phyloP scores from a whole-genome alignment of 768 basidiomycete species.

The Podaxis sp. region DNA sequence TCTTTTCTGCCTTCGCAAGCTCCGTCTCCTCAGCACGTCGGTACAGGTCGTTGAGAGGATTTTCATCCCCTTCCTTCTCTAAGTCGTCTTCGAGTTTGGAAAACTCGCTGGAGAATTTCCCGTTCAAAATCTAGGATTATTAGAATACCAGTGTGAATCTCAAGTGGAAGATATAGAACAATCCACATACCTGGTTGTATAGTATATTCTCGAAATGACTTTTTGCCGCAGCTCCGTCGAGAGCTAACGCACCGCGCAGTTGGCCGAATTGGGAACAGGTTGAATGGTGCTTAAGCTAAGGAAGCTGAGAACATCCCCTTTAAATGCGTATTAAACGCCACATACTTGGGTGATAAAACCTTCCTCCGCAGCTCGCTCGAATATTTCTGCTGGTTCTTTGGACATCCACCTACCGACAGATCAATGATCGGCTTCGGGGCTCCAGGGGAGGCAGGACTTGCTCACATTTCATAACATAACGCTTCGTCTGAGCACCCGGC shows the following conservation, averaged over 20 bases:
- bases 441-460: conserved; percentile 8
- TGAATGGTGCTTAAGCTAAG: conserved; percentile 60
- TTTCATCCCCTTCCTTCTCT: conserved; percentile 52
- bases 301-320: neutral
- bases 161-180: neutral
- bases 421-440: neutral
- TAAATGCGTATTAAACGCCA: neutral
- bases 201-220: conserved; percentile 60
- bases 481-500: conserved; percentile 69
- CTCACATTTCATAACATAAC: conserved; percentile 63
- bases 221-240: conserved; percentile 50
- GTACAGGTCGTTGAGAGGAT: conserved; percentile 58
- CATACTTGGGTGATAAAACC: conserved; percentile 59
- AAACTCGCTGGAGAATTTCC: conserved; percentile 57
- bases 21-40: conserved; percentile 49
- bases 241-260: conserved; percentile 52
- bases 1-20: conserved; percentile 57
- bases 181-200: conserved; percentile 46
- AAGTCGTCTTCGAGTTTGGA: conserved; percentile 54
- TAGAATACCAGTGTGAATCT: neutral
- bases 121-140: conserved; percentile 48
- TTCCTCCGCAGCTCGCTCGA: conserved; percentile 66
- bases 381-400: conserved; percentile 68
- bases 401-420: conserved; percentile 60
- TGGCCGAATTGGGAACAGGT: conserved; percentile 64